These are phyloP conservation scores for Rhynchospora breviuscula DNA, from an alignment of 176 grass and related monocot species.

Conservation along the genomic window DNA sequence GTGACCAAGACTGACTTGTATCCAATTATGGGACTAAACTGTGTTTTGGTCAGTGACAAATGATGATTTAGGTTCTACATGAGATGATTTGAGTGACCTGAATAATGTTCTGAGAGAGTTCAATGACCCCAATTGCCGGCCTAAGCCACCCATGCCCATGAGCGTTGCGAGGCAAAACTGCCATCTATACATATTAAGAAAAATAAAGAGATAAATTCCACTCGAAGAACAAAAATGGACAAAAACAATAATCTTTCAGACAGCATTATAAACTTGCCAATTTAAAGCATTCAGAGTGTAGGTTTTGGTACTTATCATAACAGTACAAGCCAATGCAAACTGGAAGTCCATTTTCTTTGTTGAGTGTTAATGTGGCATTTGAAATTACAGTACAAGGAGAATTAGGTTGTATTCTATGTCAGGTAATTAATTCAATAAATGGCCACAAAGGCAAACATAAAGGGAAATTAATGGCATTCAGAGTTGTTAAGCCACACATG, in stretches of 20 bases:
- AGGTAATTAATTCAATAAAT: not conserved
- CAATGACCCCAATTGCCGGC: constrained; percentile 81
- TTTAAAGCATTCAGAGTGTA: not conserved
- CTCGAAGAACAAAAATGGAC: no score
- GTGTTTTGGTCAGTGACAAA: not conserved
- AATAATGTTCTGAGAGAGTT: constrained; percentile 97
- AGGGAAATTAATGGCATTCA: not conserved
- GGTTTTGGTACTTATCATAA: not conserved
- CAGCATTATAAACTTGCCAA: not conserved
- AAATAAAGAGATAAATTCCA: not conserved
- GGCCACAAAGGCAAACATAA: not conserved
- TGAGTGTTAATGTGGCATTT: not conserved
- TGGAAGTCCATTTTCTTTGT: not conserved
- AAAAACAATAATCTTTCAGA: not conserved
- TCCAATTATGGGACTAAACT: not conserved
- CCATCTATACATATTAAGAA: constrained; percentile 51
- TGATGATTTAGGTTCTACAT: not conserved
- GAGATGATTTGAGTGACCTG: constrained; percentile 41
- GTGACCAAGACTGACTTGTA: not conserved
- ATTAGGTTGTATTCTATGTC: not conserved
- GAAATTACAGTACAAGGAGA: not conserved
- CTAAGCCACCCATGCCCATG: constrained; percentile 92
- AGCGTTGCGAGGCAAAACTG: constrained; percentile 66
- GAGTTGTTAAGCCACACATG: not conserved
- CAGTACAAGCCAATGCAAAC: not conserved